phyloP scores from a whole-genome alignment of 345 rosid genomes.

The Aquilaria malaccensis region DNA sequence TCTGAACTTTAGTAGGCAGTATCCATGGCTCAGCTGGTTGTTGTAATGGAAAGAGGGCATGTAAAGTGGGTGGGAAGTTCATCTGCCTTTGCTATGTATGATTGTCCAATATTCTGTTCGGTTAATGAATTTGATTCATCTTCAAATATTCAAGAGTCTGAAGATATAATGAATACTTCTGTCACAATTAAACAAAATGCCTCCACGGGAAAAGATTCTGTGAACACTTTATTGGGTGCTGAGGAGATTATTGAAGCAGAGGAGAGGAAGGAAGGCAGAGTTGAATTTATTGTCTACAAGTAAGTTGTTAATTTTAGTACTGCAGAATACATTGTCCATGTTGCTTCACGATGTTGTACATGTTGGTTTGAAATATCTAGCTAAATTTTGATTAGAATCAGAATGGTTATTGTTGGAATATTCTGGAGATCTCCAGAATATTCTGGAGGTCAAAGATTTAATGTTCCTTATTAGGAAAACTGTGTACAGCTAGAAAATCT shows the following conservation, averaged over 20 bases:
- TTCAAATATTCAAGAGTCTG: slow-evolving; percentile 19
- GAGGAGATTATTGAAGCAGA: slow-evolving; percentile 55
- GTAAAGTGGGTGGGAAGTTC: slow-evolving; percentile 74
- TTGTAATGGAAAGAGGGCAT: slow-evolving; percentile 75
- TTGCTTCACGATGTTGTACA: no score
- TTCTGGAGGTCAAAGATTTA: no score
- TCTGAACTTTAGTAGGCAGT: slow-evolving; percentile 54
- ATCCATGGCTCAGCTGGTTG: slow-evolving; percentile 63
- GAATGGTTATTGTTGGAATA: no score
- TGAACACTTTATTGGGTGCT: slow-evolving; percentile 28
- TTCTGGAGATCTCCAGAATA: no score
- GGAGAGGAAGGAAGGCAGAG: slow-evolving; percentile 76
- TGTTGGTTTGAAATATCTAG: no score
- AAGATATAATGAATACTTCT: slow-evolving; percentile 17
- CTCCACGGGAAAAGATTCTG: slow-evolving; percentile 20
- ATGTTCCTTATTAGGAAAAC: no score
- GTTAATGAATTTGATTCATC: slow-evolving; percentile 41
- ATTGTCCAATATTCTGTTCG: slow-evolving; percentile 34
- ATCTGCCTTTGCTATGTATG: slow-evolving; percentile 42
- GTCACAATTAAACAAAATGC: slow-evolving; percentile 19
- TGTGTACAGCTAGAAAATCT: no score
- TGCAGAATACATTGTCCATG: background rate
- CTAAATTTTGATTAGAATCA: no score
- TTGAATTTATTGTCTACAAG: slow-evolving; percentile 74
- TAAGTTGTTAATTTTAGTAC: slow-evolving; percentile 19